Evolutionary conservation across 768 basidiomycete species (phyloP).

Genomic region (Suillus spraguei): DNA sequence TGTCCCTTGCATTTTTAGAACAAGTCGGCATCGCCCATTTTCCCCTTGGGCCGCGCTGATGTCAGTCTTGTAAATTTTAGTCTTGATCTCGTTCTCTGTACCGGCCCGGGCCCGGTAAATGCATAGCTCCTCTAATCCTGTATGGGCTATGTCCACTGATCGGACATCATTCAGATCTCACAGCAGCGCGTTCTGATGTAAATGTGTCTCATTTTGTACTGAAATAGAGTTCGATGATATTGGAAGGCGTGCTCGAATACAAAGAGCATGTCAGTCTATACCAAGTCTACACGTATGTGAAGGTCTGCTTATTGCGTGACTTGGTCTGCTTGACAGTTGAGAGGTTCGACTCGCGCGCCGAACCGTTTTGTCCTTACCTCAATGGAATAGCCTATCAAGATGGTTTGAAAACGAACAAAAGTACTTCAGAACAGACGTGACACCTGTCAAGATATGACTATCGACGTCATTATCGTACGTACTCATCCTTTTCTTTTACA

Average conservation of each 20-base stretch:
- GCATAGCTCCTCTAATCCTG: neutral
- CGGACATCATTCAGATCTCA: neutral
- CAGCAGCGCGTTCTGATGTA: neutral
- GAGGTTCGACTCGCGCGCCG: too few relatives aligned
- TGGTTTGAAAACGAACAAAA: too few relatives aligned
- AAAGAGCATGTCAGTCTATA: neutral
- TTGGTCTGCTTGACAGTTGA: neutral
- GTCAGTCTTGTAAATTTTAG: too few relatives aligned
- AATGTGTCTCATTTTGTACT: neutral
- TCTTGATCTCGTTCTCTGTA: neutral
- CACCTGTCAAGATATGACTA: too few relatives aligned
- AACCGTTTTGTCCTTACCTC: too few relatives aligned
- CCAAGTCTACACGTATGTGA: neutral
- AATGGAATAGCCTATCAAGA: too few relatives aligned
- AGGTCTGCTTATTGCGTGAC: too few relatives aligned
- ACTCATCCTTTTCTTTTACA: too few relatives aligned
- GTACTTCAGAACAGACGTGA: too few relatives aligned
- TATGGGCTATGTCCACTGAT: neutral
- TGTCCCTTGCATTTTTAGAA: constrained; percentile 68
- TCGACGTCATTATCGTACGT: too few relatives aligned
- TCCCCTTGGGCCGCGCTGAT: neutral
- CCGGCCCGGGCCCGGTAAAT: too few relatives aligned
- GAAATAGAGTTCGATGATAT: neutral
- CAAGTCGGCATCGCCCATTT: constrained; percentile 70
- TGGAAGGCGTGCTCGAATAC: neutral